Percentiles rank a stretch among this genome's conserved stretches.
These are phyloP conservation scores for Vararia minispora DNA, from an alignment of 768 basidiomycete genomes.

Conservation along the genomic window DNA sequence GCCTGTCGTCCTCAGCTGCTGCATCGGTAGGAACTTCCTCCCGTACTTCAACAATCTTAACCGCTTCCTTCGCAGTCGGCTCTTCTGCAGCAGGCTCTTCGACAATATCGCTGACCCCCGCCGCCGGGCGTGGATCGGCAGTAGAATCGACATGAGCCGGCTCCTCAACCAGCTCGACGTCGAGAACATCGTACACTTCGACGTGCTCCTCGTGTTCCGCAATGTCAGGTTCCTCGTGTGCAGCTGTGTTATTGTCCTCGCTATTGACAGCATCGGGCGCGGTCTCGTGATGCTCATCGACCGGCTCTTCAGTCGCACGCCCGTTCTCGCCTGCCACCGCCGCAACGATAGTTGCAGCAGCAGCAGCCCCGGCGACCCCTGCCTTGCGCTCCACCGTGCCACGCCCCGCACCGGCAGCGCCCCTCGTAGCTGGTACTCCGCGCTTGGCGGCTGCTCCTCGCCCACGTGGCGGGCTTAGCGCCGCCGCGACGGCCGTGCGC, in stretches of 20 bases:
- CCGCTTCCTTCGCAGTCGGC: slow-evolving; percentile 2
- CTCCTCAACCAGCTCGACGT: slow-evolving; percentile 2
- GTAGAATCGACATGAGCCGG: slow-evolving; percentile 9
- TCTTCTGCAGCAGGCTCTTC: slow-evolving; percentile 4
- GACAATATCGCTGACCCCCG: not conserved
- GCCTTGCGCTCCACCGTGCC: slow-evolving; percentile 19
- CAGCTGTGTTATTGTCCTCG: slow-evolving; percentile 5
- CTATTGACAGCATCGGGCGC: slow-evolving; percentile 5
- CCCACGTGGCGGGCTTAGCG: slow-evolving; percentile 17
- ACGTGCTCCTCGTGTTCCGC: slow-evolving; percentile 12
- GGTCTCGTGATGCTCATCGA: slow-evolving; percentile 16
- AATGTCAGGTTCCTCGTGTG: slow-evolving; percentile 2
- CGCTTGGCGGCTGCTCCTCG: slow-evolving; percentile 18
- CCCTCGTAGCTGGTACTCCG: slow-evolving; percentile 9
- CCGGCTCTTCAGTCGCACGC: slow-evolving; percentile 11
- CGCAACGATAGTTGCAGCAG: slow-evolving; percentile 12
- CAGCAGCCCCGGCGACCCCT: slow-evolving; percentile 14
- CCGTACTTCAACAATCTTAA: not conserved
- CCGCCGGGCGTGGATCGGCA: slow-evolving; percentile 2
- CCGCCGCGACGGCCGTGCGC: slow-evolving; percentile 22
- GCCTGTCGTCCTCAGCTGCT: slow-evolving; percentile 11
- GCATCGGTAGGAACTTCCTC: slow-evolving; percentile 8
- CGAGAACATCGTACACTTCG: slow-evolving; percentile 10
- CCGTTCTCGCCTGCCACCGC: slow-evolving; percentile 13
- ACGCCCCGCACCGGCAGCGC: slow-evolving; percentile 15